phyloP scores from a whole-genome alignment of 2,329 filamentous ascomycete species.

The Pseudogymnoascus sp. region DNA sequence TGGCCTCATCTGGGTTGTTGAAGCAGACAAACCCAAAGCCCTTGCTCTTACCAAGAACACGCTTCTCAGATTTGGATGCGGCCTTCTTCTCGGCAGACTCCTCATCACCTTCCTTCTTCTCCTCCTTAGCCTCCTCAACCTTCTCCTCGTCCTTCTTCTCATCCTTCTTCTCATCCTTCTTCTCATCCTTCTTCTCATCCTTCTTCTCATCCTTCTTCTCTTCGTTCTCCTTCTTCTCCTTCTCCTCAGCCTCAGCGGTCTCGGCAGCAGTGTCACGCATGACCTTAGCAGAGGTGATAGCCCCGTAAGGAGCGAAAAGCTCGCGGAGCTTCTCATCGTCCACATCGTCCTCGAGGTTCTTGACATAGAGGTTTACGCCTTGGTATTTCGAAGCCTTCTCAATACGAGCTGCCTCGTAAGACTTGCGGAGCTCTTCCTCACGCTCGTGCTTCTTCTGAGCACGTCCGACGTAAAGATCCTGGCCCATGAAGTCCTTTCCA shows the following conservation, averaged over 20 bases:
- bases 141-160: conserved; percentile 37
- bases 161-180: conserved; percentile 43
- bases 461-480: conserved; percentile 95
- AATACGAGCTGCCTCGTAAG: conserved; percentile 92
- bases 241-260: conserved; percentile 34
- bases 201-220: conserved; percentile 34
- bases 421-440: conserved; percentile 97
- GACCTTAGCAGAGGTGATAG: conserved; percentile 97
- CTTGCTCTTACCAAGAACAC: conserved; percentile 88
- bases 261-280: conserved; percentile 77
- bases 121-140: conserved; percentile 35
- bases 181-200: conserved; percentile 43
- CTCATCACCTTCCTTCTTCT: conserved; percentile 40
- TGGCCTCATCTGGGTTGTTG: conserved; percentile 97
- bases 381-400: conserved; percentile 99
- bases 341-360: conserved; percentile 94
- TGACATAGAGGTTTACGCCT: conserved; percentile 98
- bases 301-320: conserved; percentile 83
- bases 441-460: conserved; percentile 99
- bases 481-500: conserved; percentile 81
- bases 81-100: conserved; percentile 43
- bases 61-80: conserved; percentile 47
- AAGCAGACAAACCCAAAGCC: conserved; percentile 99
- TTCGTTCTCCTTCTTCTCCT: conserved; percentile 41
- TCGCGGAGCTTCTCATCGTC: conserved; percentile 96